These are phyloP conservation scores for Herpetomonas samuelpessoai DNA, from an alignment of 208 protist genomes.

Conservation along the genomic window DNA sequence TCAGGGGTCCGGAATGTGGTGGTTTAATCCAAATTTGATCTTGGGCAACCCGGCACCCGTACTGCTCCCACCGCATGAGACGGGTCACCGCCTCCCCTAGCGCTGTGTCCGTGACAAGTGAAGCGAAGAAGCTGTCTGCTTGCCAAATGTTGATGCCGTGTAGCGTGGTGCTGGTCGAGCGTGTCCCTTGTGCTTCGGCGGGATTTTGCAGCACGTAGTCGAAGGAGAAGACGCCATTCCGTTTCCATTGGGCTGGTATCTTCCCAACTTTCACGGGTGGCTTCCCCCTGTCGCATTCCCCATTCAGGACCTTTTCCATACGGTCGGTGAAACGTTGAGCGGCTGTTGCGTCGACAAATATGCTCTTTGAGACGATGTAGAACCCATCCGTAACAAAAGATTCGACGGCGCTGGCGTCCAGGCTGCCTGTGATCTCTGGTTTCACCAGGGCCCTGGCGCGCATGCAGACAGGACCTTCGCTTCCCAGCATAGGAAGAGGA, in stretches of 20 bases:
- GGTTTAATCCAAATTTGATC: conserved; percentile 48
- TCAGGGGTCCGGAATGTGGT: conserved; percentile 26
- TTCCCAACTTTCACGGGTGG: conserved; percentile 18
- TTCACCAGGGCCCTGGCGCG: not conserved
- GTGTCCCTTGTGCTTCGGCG: not conserved
- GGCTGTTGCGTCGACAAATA: not conserved
- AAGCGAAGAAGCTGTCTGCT: conserved; percentile 6
- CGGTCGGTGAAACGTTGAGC: not conserved
- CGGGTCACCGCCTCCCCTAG: conserved; percentile 11
- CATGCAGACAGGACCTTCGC: too few species aligned
- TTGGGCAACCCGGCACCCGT: conserved; percentile 32
- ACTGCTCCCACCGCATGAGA: conserved; percentile 34
- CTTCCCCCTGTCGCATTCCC: conserved; percentile 9
- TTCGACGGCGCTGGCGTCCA: too few species aligned
- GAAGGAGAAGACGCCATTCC: conserved; percentile 10
- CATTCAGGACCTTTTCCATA: conserved; percentile 11
- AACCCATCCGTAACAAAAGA: too few species aligned
- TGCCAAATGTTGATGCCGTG: conserved; percentile 34
- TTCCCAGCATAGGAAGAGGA: too few species aligned
- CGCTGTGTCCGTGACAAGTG: conserved; percentile 18
- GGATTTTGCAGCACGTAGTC: not conserved
- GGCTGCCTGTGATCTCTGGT: too few species aligned
- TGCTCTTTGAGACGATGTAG: not conserved
- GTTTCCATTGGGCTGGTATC: not conserved
- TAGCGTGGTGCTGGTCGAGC: conserved; percentile 13